Base-by-base conservation (phyloP, 2,329 filamentous ascomycete genomes). In the Tothia fuscella region DNA sequence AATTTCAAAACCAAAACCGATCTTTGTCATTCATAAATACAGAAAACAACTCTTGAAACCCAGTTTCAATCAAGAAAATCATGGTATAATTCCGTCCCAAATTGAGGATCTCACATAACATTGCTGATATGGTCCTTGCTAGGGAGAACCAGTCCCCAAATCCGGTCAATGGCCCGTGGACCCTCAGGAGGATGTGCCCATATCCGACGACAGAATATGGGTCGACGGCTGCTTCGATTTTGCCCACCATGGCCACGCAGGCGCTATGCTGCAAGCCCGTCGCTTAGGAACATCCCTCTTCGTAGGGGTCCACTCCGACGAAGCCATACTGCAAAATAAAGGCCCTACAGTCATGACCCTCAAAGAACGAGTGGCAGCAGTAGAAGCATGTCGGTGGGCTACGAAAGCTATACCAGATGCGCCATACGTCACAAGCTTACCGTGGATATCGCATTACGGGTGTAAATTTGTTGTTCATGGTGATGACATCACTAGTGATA, bases 161-260 rank as follows among this genome's bases (percentile, higher is more conserved):
- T 56, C 64, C 20, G 76, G 76, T 40, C 54, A 74, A 49, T 80
- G 76, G 76, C 76, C 76, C n/a, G 72, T 76, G 29, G 72, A 72
- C 50, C 76, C 76, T 9, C 76, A 80, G 58, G 63, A 77, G 30
- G 72, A 76, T 54, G 57, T 73, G 31, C 56, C 65, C 2, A 66
- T 80, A 35, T 65, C 63, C 20, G 71, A 80, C 44, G 78, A 83
- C 53, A 79, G 89, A 50, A 84, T 98, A 55, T 98, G 93, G 93
- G 83, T 98, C 20, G 91, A 98, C 60, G 91, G 91, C 48, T 98
- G 91, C 71, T 98, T 95, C 67, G 91, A 98, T 68, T 98, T 98
- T 65, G 93, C 88, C 65, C 91, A 98, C 61, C 91, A 96, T 60
- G 91, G 84, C 54, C 91, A 98, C 67, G 91, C 91, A 4, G 91